Conservation (phyloP, 2,329 filamentous ascomycete species). For the Ceratocystis cacaofunesta region DNA sequence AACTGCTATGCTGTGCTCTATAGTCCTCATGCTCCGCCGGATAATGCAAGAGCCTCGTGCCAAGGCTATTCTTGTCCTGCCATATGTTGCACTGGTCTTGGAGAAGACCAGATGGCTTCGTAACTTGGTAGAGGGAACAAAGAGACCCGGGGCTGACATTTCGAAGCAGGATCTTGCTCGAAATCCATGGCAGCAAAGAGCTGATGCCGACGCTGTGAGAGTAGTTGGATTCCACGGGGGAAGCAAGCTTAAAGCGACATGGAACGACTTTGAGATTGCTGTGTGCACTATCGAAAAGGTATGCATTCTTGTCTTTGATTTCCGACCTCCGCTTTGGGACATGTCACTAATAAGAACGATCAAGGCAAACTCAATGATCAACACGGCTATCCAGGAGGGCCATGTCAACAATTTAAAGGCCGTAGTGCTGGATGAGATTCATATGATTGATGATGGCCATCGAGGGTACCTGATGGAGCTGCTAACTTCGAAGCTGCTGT, state of each 20-base stretch:
- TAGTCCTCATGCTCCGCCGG: conserved; percentile 56
- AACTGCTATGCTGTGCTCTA: neutral
- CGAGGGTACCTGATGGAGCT: conserved; percentile 63
- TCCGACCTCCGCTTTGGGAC: neutral
- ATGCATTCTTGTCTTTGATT: neutral
- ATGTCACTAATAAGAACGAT: conserved; percentile 9
- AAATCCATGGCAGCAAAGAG: conserved; percentile 38
- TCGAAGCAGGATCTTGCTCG: conserved; percentile 25
- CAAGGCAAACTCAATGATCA: conserved; percentile 60
- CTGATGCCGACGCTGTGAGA: conserved; percentile 43
- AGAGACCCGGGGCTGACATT: conserved; percentile 25
- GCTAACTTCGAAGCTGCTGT: conserved; percentile 57
- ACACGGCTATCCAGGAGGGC: conserved; percentile 57
- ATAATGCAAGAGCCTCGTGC: conserved; percentile 47
- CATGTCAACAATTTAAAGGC: conserved; percentile 48
- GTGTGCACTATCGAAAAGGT: conserved; percentile 68
- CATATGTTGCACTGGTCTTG: conserved; percentile 66
- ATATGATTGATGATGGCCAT: conserved; percentile 66
- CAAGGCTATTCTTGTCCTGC: conserved; percentile 59
- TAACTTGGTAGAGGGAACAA: conserved; percentile 46
- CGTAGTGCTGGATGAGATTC: conserved; percentile 63
- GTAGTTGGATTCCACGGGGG: conserved; percentile 64
- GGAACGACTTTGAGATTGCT: conserved; percentile 63
- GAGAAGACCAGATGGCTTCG: conserved; percentile 65
- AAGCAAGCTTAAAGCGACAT: conserved; percentile 49